Conservation (phyloP, 2,329 filamentous ascomycete species). For the Calonectria fujianensis region DNA sequence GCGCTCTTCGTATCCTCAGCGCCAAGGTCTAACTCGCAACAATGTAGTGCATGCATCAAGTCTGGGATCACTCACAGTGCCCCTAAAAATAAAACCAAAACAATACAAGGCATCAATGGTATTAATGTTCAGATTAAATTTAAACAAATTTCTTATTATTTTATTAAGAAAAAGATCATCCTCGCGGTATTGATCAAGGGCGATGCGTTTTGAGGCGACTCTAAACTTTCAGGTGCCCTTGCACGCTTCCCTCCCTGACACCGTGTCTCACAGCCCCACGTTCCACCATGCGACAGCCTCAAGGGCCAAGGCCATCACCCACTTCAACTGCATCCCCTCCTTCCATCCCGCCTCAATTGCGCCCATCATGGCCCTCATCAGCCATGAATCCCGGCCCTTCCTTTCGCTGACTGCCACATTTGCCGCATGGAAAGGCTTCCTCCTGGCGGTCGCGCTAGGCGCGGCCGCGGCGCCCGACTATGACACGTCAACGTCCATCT, state of each 20-base stretch:
- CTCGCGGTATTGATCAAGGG: background rate
- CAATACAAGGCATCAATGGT: background rate
- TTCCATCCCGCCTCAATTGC: background rate
- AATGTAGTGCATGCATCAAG: background rate
- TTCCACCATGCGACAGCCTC: background rate
- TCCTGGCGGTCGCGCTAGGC: slow-evolving; percentile 76
- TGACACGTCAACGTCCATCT: slow-evolving; percentile 82
- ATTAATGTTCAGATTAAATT: background rate
- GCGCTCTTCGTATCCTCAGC: background rate
- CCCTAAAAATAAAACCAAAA: background rate
- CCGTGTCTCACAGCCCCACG: slow-evolving; percentile 31
- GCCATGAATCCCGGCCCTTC: slow-evolving; percentile 47
- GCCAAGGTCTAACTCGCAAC: background rate
- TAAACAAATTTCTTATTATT: background rate
- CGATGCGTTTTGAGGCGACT: background rate
- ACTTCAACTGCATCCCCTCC: slow-evolving; percentile 35
- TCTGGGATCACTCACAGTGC: background rate
- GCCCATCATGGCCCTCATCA: slow-evolving; percentile 27
- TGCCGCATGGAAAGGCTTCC: slow-evolving; percentile 78
- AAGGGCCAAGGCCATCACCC: slow-evolving; percentile 36
- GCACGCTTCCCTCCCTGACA: background rate
- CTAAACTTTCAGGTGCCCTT: background rate
- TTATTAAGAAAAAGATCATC: background rate
- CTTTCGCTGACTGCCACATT: slow-evolving; percentile 65
- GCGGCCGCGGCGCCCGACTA: slow-evolving; percentile 77